A percentile compares a stretch with the other conserved stretches of the same genome.
These are phyloP conservation scores for Aspergillus fumigatus DNA, from an alignment of 2,329 filamentous ascomycete species.

Conservation along the genomic window DNA sequence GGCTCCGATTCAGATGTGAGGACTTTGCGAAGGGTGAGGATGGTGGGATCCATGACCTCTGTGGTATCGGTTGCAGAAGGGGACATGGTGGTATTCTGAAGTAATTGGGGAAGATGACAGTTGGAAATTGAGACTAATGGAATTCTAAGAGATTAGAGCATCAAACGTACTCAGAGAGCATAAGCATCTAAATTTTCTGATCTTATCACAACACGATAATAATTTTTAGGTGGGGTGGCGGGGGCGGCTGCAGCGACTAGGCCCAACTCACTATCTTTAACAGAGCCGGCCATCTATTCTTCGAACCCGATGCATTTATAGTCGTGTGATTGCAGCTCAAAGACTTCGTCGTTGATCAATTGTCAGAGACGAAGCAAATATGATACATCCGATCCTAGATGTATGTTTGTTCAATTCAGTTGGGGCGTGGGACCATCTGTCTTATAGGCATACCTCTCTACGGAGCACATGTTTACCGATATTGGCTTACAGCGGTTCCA, in stretches of 20 bases:
- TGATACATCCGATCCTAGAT: background rate
- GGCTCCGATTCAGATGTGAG: conserved; percentile 76
- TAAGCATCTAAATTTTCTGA: conserved; percentile 25
- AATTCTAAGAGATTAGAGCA: background rate
- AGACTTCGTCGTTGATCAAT: too few species aligned
- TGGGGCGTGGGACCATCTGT: background rate
- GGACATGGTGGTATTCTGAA: conserved; percentile 24
- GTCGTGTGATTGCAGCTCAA: background rate
- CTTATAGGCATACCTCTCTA: too few species aligned
- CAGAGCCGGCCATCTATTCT: conserved; percentile 5
- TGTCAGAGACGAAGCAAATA: background rate
- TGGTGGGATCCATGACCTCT: conserved; percentile 30
- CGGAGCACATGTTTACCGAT: background rate
- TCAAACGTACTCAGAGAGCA: conserved; percentile 8
- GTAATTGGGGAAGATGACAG: background rate
- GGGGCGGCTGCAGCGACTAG: conserved; percentile 18
- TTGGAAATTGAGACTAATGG: background rate
- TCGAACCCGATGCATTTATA: background rate
- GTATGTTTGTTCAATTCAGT: background rate
- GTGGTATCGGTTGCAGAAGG: conserved; percentile 26
- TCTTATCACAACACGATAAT: conserved; percentile 31
- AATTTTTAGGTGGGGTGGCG: conserved; percentile 38
- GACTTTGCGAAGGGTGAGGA: conserved; percentile 57
- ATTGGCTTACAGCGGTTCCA: background rate
- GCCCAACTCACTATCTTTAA: conserved; percentile 8